Percentiles rank a stretch among this genome's conserved stretches.
Conservation (phyloP, 768 basidiomycete species). For the Tricholomella constricta region DNA sequence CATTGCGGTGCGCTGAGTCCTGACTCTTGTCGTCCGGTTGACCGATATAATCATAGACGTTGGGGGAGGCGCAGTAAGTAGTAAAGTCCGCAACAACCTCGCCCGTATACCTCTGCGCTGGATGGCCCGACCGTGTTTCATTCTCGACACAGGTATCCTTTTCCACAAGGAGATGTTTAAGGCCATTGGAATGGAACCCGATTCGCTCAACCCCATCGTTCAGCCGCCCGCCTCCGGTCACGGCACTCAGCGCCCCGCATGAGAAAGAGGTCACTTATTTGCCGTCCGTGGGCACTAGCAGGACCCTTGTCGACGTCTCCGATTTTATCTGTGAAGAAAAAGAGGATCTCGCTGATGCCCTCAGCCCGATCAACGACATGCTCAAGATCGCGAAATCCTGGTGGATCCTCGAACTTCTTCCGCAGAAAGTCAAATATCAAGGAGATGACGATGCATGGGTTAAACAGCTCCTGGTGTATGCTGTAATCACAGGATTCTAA, state of each 20-base stretch:
- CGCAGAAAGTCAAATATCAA: constrained; percentile 42
- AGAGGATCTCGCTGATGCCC: constrained; percentile 61
- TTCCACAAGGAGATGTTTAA: constrained; percentile 53
- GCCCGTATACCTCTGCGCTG: constrained; percentile 75
- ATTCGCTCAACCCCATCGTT: constrained; percentile 49
- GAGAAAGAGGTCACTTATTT: constrained; percentile 18
- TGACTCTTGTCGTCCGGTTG: background rate
- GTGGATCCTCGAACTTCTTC: constrained; percentile 68
- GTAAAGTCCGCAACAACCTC: constrained; percentile 58
- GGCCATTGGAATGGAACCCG: constrained; percentile 46
- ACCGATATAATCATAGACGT: constrained; percentile 49
- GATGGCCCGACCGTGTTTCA: constrained; percentile 73
- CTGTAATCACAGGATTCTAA: too few relatives aligned
- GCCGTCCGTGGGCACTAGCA: constrained; percentile 20
- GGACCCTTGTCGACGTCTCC: constrained; percentile 24
- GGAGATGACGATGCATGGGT: constrained; percentile 42
- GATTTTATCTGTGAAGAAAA: constrained; percentile 53
- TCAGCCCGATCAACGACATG: constrained; percentile 56
- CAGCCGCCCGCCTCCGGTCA: constrained; percentile 42
- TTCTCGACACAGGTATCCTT: constrained; percentile 56
- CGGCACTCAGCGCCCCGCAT: constrained; percentile 24
- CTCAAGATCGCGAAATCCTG: constrained; percentile 47
- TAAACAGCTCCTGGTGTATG: constrained; percentile 36
- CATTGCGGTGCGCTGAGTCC: constrained; percentile 56
- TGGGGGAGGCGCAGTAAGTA: constrained; percentile 69